Percentiles rank a stretch among this genome's conserved stretches.
phyloP scores from a whole-genome alignment of 441 rosid species.

The Capsella rubella region DNA sequence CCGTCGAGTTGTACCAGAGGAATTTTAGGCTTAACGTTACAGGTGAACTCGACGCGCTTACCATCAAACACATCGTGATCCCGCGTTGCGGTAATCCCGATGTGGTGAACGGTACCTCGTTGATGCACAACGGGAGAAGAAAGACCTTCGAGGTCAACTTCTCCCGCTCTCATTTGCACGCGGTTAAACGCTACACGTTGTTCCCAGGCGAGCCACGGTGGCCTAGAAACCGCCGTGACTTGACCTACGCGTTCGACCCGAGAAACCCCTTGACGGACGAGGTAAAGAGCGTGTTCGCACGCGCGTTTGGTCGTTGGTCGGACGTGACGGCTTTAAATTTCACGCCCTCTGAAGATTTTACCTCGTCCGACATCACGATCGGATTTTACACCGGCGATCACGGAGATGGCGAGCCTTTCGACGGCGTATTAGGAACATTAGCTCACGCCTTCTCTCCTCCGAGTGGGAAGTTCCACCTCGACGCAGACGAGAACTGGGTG shows the following conservation, averaged over 20 bases:
- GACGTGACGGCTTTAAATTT: constrained; percentile 66
- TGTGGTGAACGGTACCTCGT: constrained; percentile 73
- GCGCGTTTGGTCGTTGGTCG: constrained; percentile 79
- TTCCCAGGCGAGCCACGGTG: constrained; percentile 80
- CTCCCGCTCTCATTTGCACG: constrained; percentile 46
- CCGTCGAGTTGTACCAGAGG: constrained; percentile 62
- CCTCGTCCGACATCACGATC: constrained; percentile 61
- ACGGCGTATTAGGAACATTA: constrained; percentile 76
- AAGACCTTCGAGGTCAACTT: constrained; percentile 41
- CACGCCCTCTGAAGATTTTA: constrained; percentile 46
- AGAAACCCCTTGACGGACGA: constrained; percentile 50
- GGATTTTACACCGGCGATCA: constrained; percentile 79
- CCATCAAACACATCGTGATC: constrained; percentile 54
- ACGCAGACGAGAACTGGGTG: constrained; percentile 78
- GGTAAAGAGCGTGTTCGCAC: constrained; percentile 60
- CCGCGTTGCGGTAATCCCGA: constrained; percentile 89
- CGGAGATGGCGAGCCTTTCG: constrained; percentile 89
- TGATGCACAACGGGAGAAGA: constrained; percentile 64
- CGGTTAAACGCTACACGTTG: constrained; percentile 60
- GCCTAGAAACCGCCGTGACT: constrained; percentile 53
- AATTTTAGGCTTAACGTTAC: constrained; percentile 70
- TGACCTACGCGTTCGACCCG: constrained; percentile 71
- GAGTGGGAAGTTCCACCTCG: constrained; percentile 74
- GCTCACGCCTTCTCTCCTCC: constrained; percentile 97
- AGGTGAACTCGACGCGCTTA: constrained; percentile 64